Base-by-base conservation (phyloP, 768 basidiomycete genomes). In the Amanita exitialis region DNA sequence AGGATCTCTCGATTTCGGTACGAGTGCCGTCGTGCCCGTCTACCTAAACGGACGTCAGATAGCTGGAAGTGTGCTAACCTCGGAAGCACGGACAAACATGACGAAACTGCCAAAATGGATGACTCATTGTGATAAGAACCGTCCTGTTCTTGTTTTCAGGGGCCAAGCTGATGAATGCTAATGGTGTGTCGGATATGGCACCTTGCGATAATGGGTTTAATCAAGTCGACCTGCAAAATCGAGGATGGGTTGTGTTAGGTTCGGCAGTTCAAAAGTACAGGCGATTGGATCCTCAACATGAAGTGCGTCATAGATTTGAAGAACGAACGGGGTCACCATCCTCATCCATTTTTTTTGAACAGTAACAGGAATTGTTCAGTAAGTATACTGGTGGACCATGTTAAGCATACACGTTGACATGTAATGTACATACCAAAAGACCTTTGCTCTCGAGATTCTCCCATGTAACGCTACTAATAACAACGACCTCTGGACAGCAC, bases 11-110 rank as follows among this genome's bases (percentile, higher is more conserved):
- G 3, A 25, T 1, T 5, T 4, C 4, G 6, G 35, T 54, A 64
- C 43, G 53, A 28, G 27, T 15, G 44, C 25, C 44, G 3, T 30
- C 9, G n/a, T n/a, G n/a, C n/a, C n/a, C n/a, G n/a, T n/a, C 23
- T 67, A 16, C 78, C 79, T 69, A 70, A 21, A 79, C 71, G 57
- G 77, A 78, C 63, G 78, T 82, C 6, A 76, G 75, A 77, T 78
- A 80, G 12, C 72, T 71, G 32, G 60, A 68, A 37, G 61, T 60
- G 51, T 54, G 52, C 38, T 16, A 25, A 23, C 2, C 23, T 21
- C 16, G 41, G 10, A 42, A 20, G 41, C 41, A 16, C 23, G 41
- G 10, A 23, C 20, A 27, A 27, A 25, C 20, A 43, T 20, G 16
- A 21, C 13, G 39, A 41, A 41, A 23, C 38, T 10, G 20, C 38